Evolutionary conservation across 1,139 yeast genomes (phyloP), one percentile per base, ranked within the genome.

Genomic region (Debaryomyces sp.): DNA sequence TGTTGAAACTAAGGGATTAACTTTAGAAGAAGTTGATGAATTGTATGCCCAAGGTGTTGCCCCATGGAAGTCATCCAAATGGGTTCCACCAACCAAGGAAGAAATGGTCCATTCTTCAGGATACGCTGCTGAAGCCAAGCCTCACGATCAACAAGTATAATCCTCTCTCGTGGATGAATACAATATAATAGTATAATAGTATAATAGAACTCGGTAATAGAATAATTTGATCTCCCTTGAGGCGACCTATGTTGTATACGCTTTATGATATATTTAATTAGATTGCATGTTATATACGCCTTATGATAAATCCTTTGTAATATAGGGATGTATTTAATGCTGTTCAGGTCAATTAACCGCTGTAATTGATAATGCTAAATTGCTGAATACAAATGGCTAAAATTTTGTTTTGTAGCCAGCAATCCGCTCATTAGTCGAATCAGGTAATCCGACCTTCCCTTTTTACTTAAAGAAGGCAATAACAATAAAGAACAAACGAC

Each of bases 11-110:
- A 82, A 80, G 65, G 86, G 87, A 24, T 73, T 82, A 54, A 67
- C 80, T 50, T 73, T 84, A 65, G 89, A 84, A 63, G 85, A 83
- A 59, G 80, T 84, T 55, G 88, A 84, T 64, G 81, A 78, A 56
- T 71, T 87, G 73, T 84, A 84, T 60, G 65, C 73, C 13, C 67
- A 69, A 35, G 67, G 64, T 45, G 67, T 73, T 41, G 53, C 64
- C 41, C 77, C 85, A 54, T 79, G 81, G 82, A 71, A 73, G 51
- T 76, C 83, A 4, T 55, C 64, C 32, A 50, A 54, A 5, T 80
- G 82, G 74, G 73, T 70, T 44, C 83, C 84, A 48, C 72, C 77
- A 50, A 53, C 67, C 12, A 55, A 56, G 33, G 68, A 63, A 35
- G 64, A 62, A 48, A 63, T 61, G 66, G 60, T 57, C 43, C 45